Percentiles rank a stretch among this genome's conserved stretches.
Evolutionary conservation across 2,329 filamentous ascomycete species (phyloP).

Genomic region (Fusarium albosuccineum): DNA sequence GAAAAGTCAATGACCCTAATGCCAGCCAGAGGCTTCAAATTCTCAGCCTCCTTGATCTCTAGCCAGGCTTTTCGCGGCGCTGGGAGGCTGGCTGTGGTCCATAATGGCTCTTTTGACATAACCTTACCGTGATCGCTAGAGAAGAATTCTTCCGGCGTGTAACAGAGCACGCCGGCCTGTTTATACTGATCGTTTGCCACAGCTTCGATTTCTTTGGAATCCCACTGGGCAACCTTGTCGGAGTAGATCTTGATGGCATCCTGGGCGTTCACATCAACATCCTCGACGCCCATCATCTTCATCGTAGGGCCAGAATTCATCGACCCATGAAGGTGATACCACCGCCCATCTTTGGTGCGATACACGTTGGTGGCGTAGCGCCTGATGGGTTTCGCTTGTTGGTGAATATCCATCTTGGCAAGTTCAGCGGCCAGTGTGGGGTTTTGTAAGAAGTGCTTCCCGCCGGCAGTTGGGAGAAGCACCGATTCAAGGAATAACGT

Average conservation of each 20-base stretch:
- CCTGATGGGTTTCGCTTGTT: constrained; percentile 44
- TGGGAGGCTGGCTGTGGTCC: constrained; percentile 21
- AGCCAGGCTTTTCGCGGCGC: constrained; percentile 35
- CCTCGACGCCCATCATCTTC: constrained; percentile 49
- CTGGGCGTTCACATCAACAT: constrained; percentile 44
- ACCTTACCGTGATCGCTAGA: constrained; percentile 39
- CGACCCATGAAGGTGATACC: constrained; percentile 53
- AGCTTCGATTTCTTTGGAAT: constrained; percentile 48
- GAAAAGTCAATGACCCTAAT: constrained; percentile 53
- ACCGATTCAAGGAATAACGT: constrained; percentile 37
- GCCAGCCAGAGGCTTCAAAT: constrained; percentile 47
- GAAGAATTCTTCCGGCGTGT: constrained; percentile 51
- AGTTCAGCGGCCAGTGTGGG: constrained; percentile 26
- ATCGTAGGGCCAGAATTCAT: constrained; percentile 48
- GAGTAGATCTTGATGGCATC: constrained; percentile 46
- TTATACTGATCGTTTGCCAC: constrained; percentile 51
- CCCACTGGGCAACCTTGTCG: constrained; percentile 41
- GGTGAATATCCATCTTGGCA: constrained; percentile 17
- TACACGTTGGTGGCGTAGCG: constrained; percentile 52
- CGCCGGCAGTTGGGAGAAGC: constrained; percentile 29
- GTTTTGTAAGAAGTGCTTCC: constrained; percentile 26
- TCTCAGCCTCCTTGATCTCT: constrained; percentile 4
- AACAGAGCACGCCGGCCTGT: constrained; percentile 50
- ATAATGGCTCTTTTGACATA: constrained; percentile 2
- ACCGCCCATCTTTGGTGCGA: constrained; percentile 50